A percentile compares a stretch with the other conserved stretches of the same genome.
These are phyloP conservation scores for Croton setiger DNA, from an alignment of 441 rosid species.

Conservation along the genomic window DNA sequence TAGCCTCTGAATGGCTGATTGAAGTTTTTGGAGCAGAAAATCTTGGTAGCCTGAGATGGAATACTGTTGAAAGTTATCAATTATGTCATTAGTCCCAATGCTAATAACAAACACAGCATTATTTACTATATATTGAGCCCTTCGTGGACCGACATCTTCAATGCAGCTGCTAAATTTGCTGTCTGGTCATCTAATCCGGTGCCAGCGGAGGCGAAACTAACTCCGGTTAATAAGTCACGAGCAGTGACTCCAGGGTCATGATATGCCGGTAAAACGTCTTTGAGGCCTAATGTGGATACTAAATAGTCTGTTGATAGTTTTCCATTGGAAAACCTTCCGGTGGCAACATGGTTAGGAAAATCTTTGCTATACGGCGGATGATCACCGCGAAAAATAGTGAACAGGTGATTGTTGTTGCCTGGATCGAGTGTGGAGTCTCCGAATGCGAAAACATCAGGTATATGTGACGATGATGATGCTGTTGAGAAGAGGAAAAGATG, in stretches of 20 bases:
- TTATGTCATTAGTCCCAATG: neutral
- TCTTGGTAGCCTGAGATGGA: constrained; percentile 4
- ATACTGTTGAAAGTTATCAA: constrained; percentile 1
- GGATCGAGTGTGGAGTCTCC: constrained; percentile 19
- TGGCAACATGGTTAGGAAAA: constrained; percentile 5
- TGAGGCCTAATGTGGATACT: constrained; percentile 19
- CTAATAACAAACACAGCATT: constrained; percentile 8
- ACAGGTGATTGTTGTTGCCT: constrained; percentile 15
- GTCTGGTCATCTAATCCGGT: too few relatives aligned
- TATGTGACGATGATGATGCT: neutral
- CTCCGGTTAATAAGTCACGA: constrained; percentile 31
- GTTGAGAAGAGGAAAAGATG: neutral
- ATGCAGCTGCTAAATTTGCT: too few relatives aligned
- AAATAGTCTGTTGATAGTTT: constrained; percentile 15
- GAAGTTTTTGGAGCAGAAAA: constrained; percentile 4
- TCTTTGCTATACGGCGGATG: constrained; percentile 15
- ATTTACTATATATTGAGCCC: neutral
- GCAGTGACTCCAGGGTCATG: constrained; percentile 24
- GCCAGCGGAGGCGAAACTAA: constrained; percentile 9
- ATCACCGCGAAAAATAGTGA: neutral
- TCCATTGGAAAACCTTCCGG: constrained; percentile 16
- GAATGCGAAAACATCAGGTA: constrained; percentile 5
- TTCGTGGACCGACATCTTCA: neutral
- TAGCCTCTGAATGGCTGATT: constrained; percentile 26
- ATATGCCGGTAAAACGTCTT: constrained; percentile 29